Conservation (phyloP, 257 asterid species). For the Rhazya stricta region DNA sequence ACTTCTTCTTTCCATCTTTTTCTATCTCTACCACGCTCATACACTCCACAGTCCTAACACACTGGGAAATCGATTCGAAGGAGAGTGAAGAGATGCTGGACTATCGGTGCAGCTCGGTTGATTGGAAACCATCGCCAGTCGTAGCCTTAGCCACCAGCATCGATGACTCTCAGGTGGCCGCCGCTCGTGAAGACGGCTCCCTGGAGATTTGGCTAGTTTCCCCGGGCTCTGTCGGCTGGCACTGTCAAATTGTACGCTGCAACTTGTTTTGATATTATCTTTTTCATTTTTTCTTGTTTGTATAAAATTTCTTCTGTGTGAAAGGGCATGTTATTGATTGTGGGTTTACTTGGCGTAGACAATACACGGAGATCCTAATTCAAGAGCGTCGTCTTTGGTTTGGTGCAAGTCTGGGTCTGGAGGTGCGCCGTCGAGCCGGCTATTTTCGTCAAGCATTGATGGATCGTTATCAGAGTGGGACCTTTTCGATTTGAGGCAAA, state of each 20-base stretch:
- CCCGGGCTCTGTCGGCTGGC: conserved; percentile 99
- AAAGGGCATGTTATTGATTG: not conserved
- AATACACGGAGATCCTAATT: conserved; percentile 78
- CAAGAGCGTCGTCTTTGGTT: conserved; percentile 77
- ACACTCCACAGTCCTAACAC: not conserved
- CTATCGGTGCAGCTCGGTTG: conserved; percentile 56
- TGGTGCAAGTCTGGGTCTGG: conserved; percentile 77
- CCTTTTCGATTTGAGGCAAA: conserved; percentile 63
- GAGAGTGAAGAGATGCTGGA: conserved; percentile 34
- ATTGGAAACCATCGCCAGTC: conserved; percentile 84
- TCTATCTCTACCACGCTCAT: not conserved
- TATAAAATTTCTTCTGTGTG: conserved; percentile 4
- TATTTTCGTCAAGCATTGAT: conserved; percentile 80
- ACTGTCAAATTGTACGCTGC: conserved; percentile 77
- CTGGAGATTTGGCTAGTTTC: conserved; percentile 98
- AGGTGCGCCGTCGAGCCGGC: conserved; percentile 45
- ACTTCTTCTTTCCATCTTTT: not conserved
- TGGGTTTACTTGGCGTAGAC: conserved; percentile 42
- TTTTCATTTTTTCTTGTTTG: not conserved
- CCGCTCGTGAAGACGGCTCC: conserved; percentile 85
- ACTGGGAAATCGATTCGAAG: not conserved
- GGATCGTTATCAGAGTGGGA: conserved; percentile 94
- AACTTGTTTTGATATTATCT: not conserved
- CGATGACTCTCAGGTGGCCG: conserved; percentile 90
- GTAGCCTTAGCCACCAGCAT: conserved; percentile 90